Conservation (phyloP, 768 basidiomycete genomes). For the Xerocomus spinulosus region DNA sequence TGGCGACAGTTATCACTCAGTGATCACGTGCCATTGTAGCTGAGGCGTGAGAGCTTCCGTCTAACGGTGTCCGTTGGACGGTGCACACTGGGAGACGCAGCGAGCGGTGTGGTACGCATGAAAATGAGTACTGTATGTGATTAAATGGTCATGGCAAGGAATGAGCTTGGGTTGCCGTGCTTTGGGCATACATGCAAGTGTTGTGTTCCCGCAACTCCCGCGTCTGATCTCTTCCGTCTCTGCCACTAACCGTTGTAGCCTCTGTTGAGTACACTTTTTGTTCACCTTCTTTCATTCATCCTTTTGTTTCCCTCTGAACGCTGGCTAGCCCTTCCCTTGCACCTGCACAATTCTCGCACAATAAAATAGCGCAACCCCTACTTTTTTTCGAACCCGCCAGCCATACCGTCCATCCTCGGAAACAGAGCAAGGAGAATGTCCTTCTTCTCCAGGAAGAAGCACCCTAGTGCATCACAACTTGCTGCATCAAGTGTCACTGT, state of each 20-base stretch:
- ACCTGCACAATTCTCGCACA: conserved; percentile 4
- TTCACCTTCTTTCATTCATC: conserved; percentile 9
- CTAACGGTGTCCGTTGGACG: too few species aligned
- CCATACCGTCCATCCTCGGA: conserved; percentile 67
- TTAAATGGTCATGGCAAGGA: background rate
- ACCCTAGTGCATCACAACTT: conserved; percentile 46
- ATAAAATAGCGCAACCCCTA: conserved; percentile 9
- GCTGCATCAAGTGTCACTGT: conserved; percentile 47
- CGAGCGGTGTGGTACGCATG: conserved; percentile 4
- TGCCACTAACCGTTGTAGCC: conserved; percentile 3
- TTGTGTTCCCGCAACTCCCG: conserved; percentile 11
- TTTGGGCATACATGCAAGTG: background rate
- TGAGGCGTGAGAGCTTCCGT: too few species aligned
- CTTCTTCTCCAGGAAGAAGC: conserved; percentile 91
- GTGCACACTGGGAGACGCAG: conserved; percentile 7
- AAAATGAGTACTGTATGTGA: background rate
- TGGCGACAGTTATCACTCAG: too few species aligned
- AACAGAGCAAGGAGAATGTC: conserved; percentile 75
- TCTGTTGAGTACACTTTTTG: conserved; percentile 2
- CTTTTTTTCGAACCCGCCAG: conserved; percentile 31
- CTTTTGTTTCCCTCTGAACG: conserved; percentile 14
- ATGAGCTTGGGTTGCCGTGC: background rate
- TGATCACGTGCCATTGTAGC: background rate
- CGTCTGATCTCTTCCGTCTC: conserved; percentile 16
- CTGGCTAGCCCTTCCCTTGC: conserved; percentile 21